Conservation (phyloP, 1,284 basidiomycete species). For the Leccinum brunneo-olivaceum region DNA sequence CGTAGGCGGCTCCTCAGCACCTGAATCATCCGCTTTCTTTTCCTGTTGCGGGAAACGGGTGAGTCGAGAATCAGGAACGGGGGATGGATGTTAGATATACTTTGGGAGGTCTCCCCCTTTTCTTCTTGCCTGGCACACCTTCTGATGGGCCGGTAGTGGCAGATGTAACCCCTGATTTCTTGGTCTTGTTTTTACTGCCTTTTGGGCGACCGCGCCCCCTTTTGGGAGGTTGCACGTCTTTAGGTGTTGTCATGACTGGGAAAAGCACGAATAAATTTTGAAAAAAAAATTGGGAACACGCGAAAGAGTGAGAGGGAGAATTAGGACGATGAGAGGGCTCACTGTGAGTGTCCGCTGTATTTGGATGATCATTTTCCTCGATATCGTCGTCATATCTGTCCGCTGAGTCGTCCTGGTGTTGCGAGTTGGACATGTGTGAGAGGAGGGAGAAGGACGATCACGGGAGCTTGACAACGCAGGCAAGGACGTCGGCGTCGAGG, state of each 20-base stretch:
- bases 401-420: constrained; percentile 32
- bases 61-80: constrained; percentile 26
- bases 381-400: constrained; percentile 41
- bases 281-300: constrained; percentile 18
- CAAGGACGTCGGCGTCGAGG: constrained; percentile 30
- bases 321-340: constrained; percentile 16
- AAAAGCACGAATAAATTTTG: constrained; percentile 13
- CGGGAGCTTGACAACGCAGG: constrained; percentile 24
- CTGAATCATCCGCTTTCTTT: constrained; percentile 45
- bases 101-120: constrained; percentile 72
- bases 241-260: constrained; percentile 20
- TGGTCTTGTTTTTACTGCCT: constrained; percentile 81
- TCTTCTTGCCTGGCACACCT: constrained; percentile 42
- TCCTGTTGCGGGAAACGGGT: constrained; percentile 35
- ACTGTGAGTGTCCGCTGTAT: constrained; percentile 32
- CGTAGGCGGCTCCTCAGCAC: constrained; percentile 41
- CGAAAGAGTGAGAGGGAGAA: constrained; percentile 5
- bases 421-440: constrained; percentile 41
- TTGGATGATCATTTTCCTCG: constrained; percentile 34
- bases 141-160: constrained; percentile 35
- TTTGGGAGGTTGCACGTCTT: constrained; percentile 40
- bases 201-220: constrained; percentile 74
- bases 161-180: constrained; percentile 46
- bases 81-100: constrained; percentile 34
- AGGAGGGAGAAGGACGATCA: constrained; percentile 19